These are phyloP conservation scores for Schizosaccharomyces lindneri DNA, from an alignment of 805 yeast species.

Conservation along the genomic window DNA sequence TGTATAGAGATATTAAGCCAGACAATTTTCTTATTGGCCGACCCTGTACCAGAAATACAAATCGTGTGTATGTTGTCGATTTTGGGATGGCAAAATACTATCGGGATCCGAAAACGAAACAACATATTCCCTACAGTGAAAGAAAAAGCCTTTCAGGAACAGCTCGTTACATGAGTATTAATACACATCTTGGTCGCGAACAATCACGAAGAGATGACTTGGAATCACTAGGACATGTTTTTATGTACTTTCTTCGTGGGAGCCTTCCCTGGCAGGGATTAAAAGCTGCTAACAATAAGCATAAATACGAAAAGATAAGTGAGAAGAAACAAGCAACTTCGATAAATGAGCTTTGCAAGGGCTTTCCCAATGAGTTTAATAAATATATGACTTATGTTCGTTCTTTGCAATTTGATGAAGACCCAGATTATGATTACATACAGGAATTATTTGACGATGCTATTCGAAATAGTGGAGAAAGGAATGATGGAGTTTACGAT, in stretches of 20 bases:
- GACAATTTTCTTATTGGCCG: constrained; percentile 88
- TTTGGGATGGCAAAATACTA: constrained; percentile 98
- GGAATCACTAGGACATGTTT: constrained; percentile 90
- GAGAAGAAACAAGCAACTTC: constrained; percentile 82
- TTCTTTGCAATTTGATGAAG: constrained; percentile 70
- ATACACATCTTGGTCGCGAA: constrained; percentile 91
- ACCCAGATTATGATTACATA: constrained; percentile 80
- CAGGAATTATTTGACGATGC: constrained; percentile 57
- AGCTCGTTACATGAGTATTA: constrained; percentile 94
- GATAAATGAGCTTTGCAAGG: constrained; percentile 62
- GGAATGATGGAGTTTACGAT: constrained; percentile 75
- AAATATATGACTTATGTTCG: constrained; percentile 76
- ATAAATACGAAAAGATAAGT: constrained; percentile 91
- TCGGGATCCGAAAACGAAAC: constrained; percentile 85
- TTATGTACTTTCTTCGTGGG: constrained; percentile 82
- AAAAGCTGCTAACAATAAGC: constrained; percentile 93
- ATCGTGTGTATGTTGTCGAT: constrained; percentile 71
- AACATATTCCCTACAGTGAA: constrained; percentile 90
- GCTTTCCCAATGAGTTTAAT: constrained; percentile 79
- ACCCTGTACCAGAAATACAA: constrained; percentile 62
- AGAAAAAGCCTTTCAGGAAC: constrained; percentile 90
- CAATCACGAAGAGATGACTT: constrained; percentile 91
- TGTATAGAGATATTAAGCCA: constrained; percentile 91
- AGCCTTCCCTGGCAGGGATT: constrained; percentile 97
- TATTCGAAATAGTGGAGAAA: constrained; percentile 41